Base-by-base conservation (phyloP, 2,329 filamentous ascomycete species). In the Pseudogymnoascus destructans region DNA sequence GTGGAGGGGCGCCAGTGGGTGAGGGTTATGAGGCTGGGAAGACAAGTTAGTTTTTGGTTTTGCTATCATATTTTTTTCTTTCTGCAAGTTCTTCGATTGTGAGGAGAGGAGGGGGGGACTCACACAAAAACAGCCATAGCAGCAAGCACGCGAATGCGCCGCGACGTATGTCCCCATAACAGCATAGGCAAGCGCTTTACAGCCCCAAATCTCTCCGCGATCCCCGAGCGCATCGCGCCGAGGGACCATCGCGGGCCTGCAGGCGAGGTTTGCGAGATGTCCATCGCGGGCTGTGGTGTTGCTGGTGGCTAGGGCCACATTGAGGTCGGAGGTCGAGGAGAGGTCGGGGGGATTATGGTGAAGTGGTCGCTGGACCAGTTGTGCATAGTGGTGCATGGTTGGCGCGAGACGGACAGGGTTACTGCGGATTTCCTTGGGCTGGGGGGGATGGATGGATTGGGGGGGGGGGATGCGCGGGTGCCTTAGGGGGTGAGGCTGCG, bases 81-180 rank as follows among this genome's bases (percentile, higher is more conserved):
- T 58, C 75, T 71, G 23, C 72, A 68, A 35, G 76, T 61, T 58
- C 71, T 66, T 27, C 70, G 66, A 36, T 68, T 69, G 61, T 69
- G 61, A 75, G 40, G 40, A 46, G 11, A 1, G 3, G 1, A 8
- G 40, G 17, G 42, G n/a, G 25, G 19, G 10, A 52, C 57, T 21
- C 23, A 58, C 57, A 27, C 23, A 38, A 58, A 49, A n/a, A 58
- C n/a, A 7, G 5, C 27, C 36, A 58, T 21, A 8, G 35, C 57
- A 6, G 9, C 17, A 8, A 52, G 19, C 9, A 11, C 27, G n/a
- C 57, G 35, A 17, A 58, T 49, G 23, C 38, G 35, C 23, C 38
- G 17, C 19, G 17, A 27, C 57, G 38, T 58, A 8, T 33, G 36
- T 4, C 36, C 38, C 57, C 57, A 58, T 3, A 49, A 11, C 42